These are phyloP conservation scores for Thielaviopsis populi DNA, from an alignment of 2,329 filamentous ascomycete genomes.

Conservation along the genomic window DNA sequence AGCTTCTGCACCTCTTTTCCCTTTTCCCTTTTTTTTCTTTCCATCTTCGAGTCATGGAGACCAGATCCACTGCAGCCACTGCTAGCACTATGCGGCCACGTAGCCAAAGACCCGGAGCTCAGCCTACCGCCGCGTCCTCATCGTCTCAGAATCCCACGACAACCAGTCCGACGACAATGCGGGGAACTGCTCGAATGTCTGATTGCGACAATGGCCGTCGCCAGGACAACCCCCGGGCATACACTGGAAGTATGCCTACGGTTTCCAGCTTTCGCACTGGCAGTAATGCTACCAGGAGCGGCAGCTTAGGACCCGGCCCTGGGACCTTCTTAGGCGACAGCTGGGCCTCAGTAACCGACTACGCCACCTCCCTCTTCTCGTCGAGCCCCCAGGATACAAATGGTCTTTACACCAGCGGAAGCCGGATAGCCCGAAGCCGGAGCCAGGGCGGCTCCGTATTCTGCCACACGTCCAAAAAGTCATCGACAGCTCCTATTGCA, in stretches of 20 bases:
- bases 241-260: neutral
- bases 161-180: conserved; percentile 13
- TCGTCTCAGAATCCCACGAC: neutral
- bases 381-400: conserved; percentile 5
- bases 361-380: conserved; percentile 13
- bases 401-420: neutral
- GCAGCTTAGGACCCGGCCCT: conserved; percentile 9
- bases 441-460: conserved; percentile 5
- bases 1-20: neutral
- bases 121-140: neutral
- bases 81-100: neutral
- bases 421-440: conserved; percentile 6
- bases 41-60: neutral
- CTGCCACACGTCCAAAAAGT: neutral
- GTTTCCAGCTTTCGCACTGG: conserved; percentile 3
- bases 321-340: conserved; percentile 15
- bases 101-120: neutral
- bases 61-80: neutral
- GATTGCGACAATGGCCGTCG: conserved; percentile 3
- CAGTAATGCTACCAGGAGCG: neutral
- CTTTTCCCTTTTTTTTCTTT: neutral
- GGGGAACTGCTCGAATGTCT: conserved; percentile 13
- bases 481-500: conserved; percentile 18
- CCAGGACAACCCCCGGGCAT: neutral
- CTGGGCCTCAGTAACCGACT: conserved; percentile 16